Percentiles rank a stretch among this genome's conserved stretches.
Conservation (phyloP, 2,329 filamentous ascomycete genomes). For the Ceratocystis huliohia region DNA sequence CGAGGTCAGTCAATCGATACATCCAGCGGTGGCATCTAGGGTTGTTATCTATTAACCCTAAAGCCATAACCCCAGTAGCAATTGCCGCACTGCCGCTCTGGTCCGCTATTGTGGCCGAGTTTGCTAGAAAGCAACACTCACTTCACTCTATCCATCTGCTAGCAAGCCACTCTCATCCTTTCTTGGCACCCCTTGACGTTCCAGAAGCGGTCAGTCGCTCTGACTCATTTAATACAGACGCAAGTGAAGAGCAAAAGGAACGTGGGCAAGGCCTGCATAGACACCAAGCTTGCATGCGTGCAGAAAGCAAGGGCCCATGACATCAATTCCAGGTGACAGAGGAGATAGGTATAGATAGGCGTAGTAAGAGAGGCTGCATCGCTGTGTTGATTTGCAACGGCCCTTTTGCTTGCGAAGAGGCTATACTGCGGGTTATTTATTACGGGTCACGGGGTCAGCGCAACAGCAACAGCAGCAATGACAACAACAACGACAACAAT, state of each 20-base stretch:
- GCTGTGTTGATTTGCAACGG: not conserved
- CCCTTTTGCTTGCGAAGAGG: too few relatives aligned
- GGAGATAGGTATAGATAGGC: not conserved
- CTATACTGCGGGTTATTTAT: not conserved
- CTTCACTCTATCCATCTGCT: too few relatives aligned
- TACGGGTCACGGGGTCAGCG: not conserved
- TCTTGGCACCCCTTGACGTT: not conserved
- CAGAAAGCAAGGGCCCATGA: conserved; percentile 7
- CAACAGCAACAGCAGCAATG: not conserved
- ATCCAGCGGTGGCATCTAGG: not conserved
- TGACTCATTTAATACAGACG: not conserved
- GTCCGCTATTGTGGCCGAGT: not conserved
- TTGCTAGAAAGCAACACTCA: too few relatives aligned
- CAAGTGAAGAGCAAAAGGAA: not conserved
- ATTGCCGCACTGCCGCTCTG: not conserved
- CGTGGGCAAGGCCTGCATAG: not conserved
- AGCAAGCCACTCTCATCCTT: too few relatives aligned
- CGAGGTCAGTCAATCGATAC: not conserved
- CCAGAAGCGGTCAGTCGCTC: not conserved
- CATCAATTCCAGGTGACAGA: not conserved
- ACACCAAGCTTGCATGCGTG: conserved; percentile 2
- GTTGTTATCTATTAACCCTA: not conserved
- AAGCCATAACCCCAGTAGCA: too few relatives aligned
- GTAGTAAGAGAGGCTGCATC: not conserved
- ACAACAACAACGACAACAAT: too few relatives aligned